Base-by-base conservation (phyloP, 108 stramenopile genomes). In the Schizochytrium sp. region DNA sequence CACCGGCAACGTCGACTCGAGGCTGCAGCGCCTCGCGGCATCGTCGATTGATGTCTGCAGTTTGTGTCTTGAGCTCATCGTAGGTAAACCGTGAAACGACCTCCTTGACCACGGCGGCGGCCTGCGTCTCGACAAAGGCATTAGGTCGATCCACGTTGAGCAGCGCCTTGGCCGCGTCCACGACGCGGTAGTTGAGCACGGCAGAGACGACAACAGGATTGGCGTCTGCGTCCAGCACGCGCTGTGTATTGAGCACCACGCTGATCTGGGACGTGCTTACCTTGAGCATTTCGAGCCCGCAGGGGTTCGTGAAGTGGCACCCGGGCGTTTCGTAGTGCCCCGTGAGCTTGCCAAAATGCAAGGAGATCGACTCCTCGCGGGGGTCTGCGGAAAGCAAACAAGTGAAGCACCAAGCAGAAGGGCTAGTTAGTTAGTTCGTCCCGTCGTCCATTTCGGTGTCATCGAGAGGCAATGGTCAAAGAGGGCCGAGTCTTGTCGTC, bases 31-130 rank as follows among this genome's bases (percentile, higher is more conserved):
- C 41, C 4, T 57, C 87, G 14, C 45, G 76, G 12, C 45, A 53
- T 6, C 76, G 45, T 16, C 19, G 48, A 4, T 83, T 83, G 3
- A 83, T 83, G 51, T 53, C 51, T 53, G 76, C 45, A 34, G 76
- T 83, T 1, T 83, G 48, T 12, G 76, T 83, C 76, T 83, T 83
- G 48, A 83, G 76, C 76, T 83, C 76, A 12, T 83, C 76, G 28
- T 83, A 83, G 10, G 48, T 83, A 23, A 83, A 83, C 4, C 51
- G 19, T 12, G 48, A 53, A 0, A 83, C 76, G 12, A 83, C 76
- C 8, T 53, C 51, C 76, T 83, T 83, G 48, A 83, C 48, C 5
- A 83, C 76, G 51, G 48, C 51, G 25, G 51, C 51, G 6, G 76
- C 76, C 51, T 83, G 76, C 0, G 76, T 83, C 76, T 53, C 51